These are phyloP conservation scores for Fusarium drepaniforme DNA, from an alignment of 2,329 filamentous ascomycete species.

Conservation along the genomic window DNA sequence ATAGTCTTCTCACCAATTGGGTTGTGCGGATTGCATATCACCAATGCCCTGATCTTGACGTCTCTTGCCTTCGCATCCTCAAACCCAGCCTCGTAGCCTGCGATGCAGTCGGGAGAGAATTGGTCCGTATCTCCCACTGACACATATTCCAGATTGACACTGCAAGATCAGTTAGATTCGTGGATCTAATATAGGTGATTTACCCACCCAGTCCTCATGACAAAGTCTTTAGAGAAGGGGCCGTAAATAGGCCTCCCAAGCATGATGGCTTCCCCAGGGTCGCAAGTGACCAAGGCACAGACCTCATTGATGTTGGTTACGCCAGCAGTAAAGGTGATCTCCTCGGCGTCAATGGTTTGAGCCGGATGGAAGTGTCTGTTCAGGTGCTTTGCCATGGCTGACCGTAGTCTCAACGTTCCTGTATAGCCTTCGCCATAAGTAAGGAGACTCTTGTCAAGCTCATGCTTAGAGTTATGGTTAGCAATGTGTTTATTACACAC, in stretches of 20 bases:
- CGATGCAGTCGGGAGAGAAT: background rate
- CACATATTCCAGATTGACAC: background rate
- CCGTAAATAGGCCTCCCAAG: background rate
- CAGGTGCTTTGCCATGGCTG: background rate
- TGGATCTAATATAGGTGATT: background rate
- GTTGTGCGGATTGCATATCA: conserved; percentile 3
- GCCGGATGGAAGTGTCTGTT: background rate
- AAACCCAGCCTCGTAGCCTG: background rate
- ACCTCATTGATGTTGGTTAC: background rate
- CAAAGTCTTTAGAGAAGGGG: background rate
- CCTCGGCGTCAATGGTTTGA: background rate
- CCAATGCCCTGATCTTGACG: background rate
- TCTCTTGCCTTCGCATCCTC: background rate
- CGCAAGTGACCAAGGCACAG: background rate
- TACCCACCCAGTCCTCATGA: background rate
- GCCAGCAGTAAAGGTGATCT: background rate
- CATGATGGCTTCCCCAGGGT: background rate
- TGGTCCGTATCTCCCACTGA: background rate
- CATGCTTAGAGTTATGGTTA: background rate
- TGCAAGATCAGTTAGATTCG: background rate
- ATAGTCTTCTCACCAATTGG: background rate
- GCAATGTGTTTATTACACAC: background rate
- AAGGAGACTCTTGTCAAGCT: background rate
- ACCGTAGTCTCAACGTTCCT: background rate
- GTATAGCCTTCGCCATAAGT: conserved; percentile 2